Conservation (phyloP, 1,139 yeast genomes). For the Debaryomycetaceae sp. region DNA sequence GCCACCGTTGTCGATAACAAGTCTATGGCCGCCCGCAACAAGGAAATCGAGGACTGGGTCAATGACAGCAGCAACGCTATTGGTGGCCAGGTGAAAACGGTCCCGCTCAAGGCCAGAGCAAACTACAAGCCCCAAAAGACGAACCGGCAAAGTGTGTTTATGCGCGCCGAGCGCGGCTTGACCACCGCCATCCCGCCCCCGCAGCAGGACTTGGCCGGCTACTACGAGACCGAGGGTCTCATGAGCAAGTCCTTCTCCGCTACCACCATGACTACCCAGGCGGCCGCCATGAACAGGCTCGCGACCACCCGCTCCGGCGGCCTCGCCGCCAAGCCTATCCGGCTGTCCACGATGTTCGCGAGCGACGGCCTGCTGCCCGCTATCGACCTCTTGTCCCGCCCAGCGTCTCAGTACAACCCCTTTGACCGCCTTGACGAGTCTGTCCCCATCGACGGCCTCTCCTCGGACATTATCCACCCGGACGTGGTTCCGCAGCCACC, state of each 20-base stretch:
- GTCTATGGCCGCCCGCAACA: conserved; percentile 35
- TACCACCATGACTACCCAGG: conserved; percentile 50
- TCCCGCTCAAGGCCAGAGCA: conserved; percentile 42
- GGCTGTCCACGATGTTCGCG: conserved; percentile 16
- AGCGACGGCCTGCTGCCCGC: conserved; percentile 23
- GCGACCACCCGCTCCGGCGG: conserved; percentile 7
- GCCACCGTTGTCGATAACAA: conserved; percentile 48
- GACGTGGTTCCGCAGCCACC: conserved; percentile 83
- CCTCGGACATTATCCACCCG: conserved; percentile 63
- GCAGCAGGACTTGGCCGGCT: conserved; percentile 27
- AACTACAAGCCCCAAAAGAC: conserved; percentile 31
- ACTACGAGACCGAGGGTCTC: conserved; percentile 25
- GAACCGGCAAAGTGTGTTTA: conserved; percentile 36
- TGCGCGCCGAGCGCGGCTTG: conserved; percentile 15
- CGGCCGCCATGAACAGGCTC: conserved; percentile 25
- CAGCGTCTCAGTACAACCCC: conserved; percentile 25
- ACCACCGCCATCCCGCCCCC: conserved; percentile 25
- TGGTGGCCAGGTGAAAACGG: conserved; percentile 46
- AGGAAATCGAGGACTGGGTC: conserved; percentile 74
- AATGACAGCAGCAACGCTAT: conserved; percentile 32
- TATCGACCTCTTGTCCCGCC: conserved; percentile 25
- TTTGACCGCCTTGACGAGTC: conserved; percentile 32
- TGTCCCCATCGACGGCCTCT: conserved; percentile 34
- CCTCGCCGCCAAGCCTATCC: conserved; percentile 7
- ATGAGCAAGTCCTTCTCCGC: conserved; percentile 35